Conservation (phyloP, 2,329 filamentous ascomycete genomes). For the Tolypocladium ovalisporum region DNA sequence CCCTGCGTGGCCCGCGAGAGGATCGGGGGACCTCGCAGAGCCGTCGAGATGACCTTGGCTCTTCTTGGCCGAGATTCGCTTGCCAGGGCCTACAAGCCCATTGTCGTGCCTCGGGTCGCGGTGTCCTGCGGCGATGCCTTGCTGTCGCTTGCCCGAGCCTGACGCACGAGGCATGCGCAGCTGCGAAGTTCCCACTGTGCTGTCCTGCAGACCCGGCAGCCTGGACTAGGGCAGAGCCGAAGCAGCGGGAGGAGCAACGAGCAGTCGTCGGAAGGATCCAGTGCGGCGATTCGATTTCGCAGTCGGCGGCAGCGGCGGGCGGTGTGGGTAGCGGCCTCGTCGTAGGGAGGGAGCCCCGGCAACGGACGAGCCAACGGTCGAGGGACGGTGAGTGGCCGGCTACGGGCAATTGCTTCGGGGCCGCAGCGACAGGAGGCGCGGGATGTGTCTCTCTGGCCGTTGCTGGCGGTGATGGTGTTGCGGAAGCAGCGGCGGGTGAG, state of each 20-base stretch:
- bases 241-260: constrained; percentile 16
- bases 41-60: constrained; percentile 33
- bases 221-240: constrained; percentile 17
- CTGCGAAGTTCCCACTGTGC: constrained; percentile 21
- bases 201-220: constrained; percentile 21
- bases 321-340: too few relatives aligned
- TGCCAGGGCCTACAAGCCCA: constrained; percentile 59
- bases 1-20: constrained; percentile 18
- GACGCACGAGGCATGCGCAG: constrained; percentile 52
- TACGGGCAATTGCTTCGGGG: neutral
- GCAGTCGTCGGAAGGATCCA: constrained; percentile 5
- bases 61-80: constrained; percentile 30
- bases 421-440: neutral
- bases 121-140: constrained; percentile 49
- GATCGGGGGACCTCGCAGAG: constrained; percentile 22
- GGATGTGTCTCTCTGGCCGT: neutral
- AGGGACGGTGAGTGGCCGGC: neutral
- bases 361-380: neutral
- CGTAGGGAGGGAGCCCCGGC: neutral
- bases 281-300: constrained; percentile 4
- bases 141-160: constrained; percentile 50
- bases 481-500: neutral
- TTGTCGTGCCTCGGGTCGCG: constrained; percentile 75
- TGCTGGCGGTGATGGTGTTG: neutral
- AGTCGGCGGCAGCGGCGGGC: neutral